Evolutionary conservation across 2,329 filamentous ascomycete genomes (phyloP), one percentile per base, ranked within the genome.

Genomic region (Trichothecium roseum): DNA sequence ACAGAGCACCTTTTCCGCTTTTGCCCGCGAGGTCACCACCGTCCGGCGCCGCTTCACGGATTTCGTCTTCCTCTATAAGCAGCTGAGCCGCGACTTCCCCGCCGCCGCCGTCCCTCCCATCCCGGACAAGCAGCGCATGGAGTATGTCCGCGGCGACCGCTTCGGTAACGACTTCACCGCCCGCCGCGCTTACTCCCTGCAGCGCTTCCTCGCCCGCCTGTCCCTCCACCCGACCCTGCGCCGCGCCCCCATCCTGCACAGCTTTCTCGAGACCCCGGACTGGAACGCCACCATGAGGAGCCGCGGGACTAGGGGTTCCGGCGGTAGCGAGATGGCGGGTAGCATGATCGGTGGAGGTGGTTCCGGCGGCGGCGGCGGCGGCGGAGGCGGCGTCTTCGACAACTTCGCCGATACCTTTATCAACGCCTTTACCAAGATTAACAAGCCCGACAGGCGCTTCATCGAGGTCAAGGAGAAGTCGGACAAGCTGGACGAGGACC

Each of bases 51-150:
- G 91, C 52, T 98, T 95, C 63, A 96, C 89, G 48, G 91, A 98
- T 64, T 98, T 98, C 55, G 81, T 93, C 47, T 98, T 94, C 57
- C 77, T 98, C 42, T 95, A 85, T 66, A 95, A 94, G 62, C 81
- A 84, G 22, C 78, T 98, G 35, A 78, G 72, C 43, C 80, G 79
- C 54, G 88, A 95, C 56, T 96, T 86, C 51, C 85, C 87, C 40
- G 84, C 86, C 63, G 85, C 83, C 59, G 91, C 91, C 32, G 85
- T 98, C 4, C 91, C 91, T 20, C 91, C 91, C 32, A 69, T 98
- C 36, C 91, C 91, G 36, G 91, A 96, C 63, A 98, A 96, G 69
- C 89, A 96, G 68, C 93, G 93, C 62, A 94, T 98, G 84, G 87
- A 94, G 54, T 96, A 96, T 54, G 91, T 96, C 35, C 84, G 88